Base-by-base conservation (phyloP, 306 rosid species). In the Mimosa bimucronata region DNA sequence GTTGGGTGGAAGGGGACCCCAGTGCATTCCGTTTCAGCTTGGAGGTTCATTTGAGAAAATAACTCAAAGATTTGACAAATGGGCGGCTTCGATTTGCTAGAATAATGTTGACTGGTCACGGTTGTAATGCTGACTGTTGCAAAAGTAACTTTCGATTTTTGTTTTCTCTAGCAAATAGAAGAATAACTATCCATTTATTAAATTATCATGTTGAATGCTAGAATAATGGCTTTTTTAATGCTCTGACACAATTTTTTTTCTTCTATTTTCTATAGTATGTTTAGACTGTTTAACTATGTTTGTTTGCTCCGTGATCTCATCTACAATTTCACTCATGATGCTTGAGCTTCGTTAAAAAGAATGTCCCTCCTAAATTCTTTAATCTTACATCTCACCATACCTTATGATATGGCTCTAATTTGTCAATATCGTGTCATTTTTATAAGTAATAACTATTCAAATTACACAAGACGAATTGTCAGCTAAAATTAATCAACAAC, bases 1-100 rank as follows among this genome's bases (percentile, higher is more conserved):
- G 77, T 89, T 74, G 94, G 97, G 57, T 92, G 98, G 98, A 94
- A 89, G 67, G 97, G 94, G 71, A 88, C 94, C 9, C 94, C 92
- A 23, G 31, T 94, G 73, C 77, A 86, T 77, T 88, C 97, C 13
- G 21, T 92, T 79, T 94, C 98, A 12, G 90, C 90, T 84, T 94
- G 97, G 97, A 84, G 79, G 84, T 91, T 94, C 77, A 83, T 44
- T 18, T 88, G 80, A 87, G 79, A 48, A 28, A 21, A 11, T 69
- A 1, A 2, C 25, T 41, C 21, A 29, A 31, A 5, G 42, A 68
- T 41, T 38, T 37, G 40, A 50, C 8, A 11, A 26, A 38, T 67
- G 34, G 46, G 37, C 34, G 42, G 15, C 69, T 58, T 64, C 52
- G 25, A 66, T 81, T 64, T 25, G 46, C 74, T 67, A 2, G 5